Evolutionary conservation across 768 basidiomycete species (phyloP).

Genomic region (Lactarius vividus): DNA sequence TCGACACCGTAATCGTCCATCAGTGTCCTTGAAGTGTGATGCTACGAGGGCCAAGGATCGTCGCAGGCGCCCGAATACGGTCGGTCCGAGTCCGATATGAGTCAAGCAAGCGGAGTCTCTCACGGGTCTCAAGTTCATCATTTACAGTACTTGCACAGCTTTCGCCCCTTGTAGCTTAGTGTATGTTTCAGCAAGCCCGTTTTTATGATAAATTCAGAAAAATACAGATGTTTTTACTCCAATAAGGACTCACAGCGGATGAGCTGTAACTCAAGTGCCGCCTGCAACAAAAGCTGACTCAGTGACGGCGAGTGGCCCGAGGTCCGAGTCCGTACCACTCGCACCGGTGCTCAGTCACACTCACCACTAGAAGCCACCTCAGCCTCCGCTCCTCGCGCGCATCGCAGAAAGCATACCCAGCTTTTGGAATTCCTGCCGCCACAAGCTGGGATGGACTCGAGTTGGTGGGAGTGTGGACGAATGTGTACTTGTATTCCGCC

Average conservation of each 20-base stretch:
- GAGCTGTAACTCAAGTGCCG: too few species aligned
- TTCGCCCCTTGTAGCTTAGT: neutral
- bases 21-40: neutral
- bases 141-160: neutral
- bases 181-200: neutral
- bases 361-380: neutral
- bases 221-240: neutral
- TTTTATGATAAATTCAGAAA: neutral
- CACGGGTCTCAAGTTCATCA: neutral
- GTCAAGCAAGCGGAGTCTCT: neutral
- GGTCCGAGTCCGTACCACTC: neutral
- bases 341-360: too few species aligned
- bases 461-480: neutral
- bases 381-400: neutral
- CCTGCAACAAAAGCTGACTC: neutral
- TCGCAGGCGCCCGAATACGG: neutral
- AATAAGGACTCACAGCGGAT: too few species aligned
- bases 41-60: neutral
- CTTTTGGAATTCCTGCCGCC: neutral
- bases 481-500: neutral
- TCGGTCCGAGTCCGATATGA: neutral
- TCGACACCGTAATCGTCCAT: conserved; percentile 21
- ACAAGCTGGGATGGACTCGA: neutral
- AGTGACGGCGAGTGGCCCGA: neutral
- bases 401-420: neutral